Conservation (phyloP, 129 eudicot genomes). For the Logfia minima region DNA sequence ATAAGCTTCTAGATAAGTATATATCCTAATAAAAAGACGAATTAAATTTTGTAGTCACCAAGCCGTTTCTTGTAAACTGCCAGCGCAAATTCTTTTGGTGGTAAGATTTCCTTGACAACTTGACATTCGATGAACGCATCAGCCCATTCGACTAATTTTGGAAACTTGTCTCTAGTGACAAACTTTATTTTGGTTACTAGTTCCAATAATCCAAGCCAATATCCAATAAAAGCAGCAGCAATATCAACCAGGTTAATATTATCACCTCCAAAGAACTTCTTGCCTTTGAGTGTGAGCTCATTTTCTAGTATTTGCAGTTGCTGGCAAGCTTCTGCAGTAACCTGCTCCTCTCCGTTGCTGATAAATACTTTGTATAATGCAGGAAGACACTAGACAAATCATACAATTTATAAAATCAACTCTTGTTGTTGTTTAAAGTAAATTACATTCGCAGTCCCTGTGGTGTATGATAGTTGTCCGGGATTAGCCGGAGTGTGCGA, state of each 20-base stretch:
- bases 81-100: conserved; percentile 32
- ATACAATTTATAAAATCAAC: background rate
- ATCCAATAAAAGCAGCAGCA: conserved; percentile 37
- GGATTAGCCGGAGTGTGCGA: no score
- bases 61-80: conserved; percentile 19
- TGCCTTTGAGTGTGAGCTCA: conserved; percentile 24
- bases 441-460: no score
- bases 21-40: no score
- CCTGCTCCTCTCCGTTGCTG: conserved; percentile 29
- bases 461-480: no score
- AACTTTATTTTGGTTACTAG: conserved; percentile 24
- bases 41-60: conserved; percentile 1
- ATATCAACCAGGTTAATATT: conserved; percentile 41
- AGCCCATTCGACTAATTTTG: conserved; percentile 41
- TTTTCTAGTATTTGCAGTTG: conserved; percentile 20
- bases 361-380: conserved; percentile 29
- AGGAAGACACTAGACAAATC: conserved; percentile 28
- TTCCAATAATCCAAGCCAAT: conserved; percentile 41
- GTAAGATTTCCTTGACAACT: conserved; percentile 38
- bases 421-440: background rate
- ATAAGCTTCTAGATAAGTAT: no score
- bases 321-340: conserved; percentile 34
- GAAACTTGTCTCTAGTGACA: conserved; percentile 34
- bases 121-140: conserved; percentile 22
- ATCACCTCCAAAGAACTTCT: conserved; percentile 42